Evolutionary conservation across 2,329 filamentous ascomycete species (phyloP), one percentile per base, ranked within the genome.

Genomic region (Graphilbum sp.): DNA sequence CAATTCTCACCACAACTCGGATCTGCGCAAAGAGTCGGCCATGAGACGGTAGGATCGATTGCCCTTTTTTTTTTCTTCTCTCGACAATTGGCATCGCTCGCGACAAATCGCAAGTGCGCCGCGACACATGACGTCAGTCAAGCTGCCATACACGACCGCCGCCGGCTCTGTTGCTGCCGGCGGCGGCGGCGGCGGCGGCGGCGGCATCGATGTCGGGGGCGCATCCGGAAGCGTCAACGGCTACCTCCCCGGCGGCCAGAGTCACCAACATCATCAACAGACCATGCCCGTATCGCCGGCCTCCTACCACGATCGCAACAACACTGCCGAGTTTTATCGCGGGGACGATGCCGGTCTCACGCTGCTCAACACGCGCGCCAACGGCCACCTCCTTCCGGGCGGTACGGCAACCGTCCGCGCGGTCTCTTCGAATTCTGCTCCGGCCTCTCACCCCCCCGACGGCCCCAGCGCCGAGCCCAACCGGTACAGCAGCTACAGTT

Each of bases 341-440:
- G 27, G 27, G 5, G 27, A 23, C 39, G 38, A 53, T 6, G 52
- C 58, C 43, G 48, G 56, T 38, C 51, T 55, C 37, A 57, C 57
- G 4, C 32, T 54, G 29, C 51, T 53, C 38, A 60, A 60, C 42
- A 59, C 59, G 2, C 36, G 55, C 17, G 52, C 55, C 32, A 60
- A 61, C 45, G 45, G 57, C 5, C 52, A 56, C 33, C 43, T 51
- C 21, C 41, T 50, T 24, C 50, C 54, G 20, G 47, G 50, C 17
- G 43, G n/a, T n/a, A n/a, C n/a, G n/a, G n/a, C n/a, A n/a, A n/a
- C n/a, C n/a, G n/a, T n/a, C n/a, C n/a, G n/a, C n/a, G n/a, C n/a
- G n/a, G n/a, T n/a, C n/a, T n/a, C n/a, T n/a, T n/a, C 46, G 20
- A 46, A 46, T 42, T 49, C 49, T 33, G 44, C 15, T 6, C 6